phyloP scores from a whole-genome alignment of 176 grass and related monocot genomes.

The Stipa capillata region DNA sequence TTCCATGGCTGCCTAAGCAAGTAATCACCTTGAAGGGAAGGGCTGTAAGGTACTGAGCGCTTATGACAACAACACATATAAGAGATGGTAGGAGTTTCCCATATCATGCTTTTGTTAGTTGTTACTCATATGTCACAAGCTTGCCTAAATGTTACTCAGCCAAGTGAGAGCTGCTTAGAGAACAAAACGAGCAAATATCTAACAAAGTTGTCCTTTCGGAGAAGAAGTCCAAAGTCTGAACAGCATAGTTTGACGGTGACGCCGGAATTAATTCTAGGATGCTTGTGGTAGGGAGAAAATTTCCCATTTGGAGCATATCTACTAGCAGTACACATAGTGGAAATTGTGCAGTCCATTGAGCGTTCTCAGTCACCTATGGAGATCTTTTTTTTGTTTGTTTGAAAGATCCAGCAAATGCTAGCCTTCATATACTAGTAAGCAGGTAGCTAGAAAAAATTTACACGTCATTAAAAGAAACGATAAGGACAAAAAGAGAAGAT shows the following conservation, averaged over 20 bases:
- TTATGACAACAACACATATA: not conserved
- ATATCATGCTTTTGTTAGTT: not conserved
- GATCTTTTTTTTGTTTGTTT: too few relatives aligned
- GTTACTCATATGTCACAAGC: not conserved
- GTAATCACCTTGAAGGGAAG: not conserved
- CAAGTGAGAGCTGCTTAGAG: not conserved
- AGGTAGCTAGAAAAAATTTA: too few relatives aligned
- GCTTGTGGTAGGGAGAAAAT: not conserved
- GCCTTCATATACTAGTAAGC: too few relatives aligned
- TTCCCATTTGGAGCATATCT: not conserved
- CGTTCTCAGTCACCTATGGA: not conserved
- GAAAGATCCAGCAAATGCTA: too few relatives aligned
- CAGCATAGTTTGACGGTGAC: not conserved
- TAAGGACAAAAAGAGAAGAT: too few relatives aligned
- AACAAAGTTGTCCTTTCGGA: not conserved
- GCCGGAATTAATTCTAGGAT: not conserved
- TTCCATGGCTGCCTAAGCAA: not conserved
- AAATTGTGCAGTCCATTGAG: not conserved
- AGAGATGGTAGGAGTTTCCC: not conserved
- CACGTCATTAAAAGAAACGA: too few relatives aligned
- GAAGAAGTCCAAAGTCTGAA: not conserved
- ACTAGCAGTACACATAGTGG: not conserved
- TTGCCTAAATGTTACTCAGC: not conserved
- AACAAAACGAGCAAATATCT: not conserved
- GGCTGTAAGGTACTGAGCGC: not conserved